These are phyloP conservation scores for Hypoxylon sp. DNA, from an alignment of 2,329 filamentous ascomycete genomes.

Conservation along the genomic window DNA sequence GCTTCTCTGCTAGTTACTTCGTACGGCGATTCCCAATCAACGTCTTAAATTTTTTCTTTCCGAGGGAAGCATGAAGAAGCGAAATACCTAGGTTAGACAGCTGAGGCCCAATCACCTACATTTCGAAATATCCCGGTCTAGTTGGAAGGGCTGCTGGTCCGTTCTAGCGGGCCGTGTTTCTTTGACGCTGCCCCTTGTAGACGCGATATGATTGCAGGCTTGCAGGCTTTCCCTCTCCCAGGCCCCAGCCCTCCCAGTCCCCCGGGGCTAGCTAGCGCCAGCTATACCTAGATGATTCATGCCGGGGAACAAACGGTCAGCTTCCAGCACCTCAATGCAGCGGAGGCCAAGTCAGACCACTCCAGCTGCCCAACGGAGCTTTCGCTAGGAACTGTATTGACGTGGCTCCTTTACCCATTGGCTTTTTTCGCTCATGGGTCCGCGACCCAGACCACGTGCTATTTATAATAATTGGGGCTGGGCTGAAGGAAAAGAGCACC, in stretches of 20 bases:
- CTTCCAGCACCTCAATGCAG: neutral
- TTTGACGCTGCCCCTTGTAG: slow-evolving; percentile 8
- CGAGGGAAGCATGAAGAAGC: neutral
- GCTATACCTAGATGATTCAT: neutral
- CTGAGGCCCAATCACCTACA: neutral
- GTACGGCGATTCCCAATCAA: neutral
- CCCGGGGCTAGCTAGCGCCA: neutral
- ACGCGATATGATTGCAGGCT: neutral
- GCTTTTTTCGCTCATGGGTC: neutral
- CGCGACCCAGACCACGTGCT: neutral
- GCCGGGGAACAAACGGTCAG: neutral
- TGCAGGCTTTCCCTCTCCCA: too few relatives aligned
- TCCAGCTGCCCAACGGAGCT: neutral
- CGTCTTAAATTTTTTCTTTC: neutral
- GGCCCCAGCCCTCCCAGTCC: neutral
- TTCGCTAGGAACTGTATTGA: neutral
- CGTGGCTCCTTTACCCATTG: neutral
- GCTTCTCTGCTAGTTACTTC: neutral
- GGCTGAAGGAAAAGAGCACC: neutral
- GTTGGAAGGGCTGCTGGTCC: neutral
- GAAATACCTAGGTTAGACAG: neutral
- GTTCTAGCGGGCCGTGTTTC: slow-evolving; percentile 23
- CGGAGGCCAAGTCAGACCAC: slow-evolving; percentile 2
- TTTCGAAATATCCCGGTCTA: neutral
- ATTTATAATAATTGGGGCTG: neutral